Evolutionary conservation across 257 asterid genomes (phyloP), one percentile per base, ranked within the genome.

Genomic region (Solanum piurae): DNA sequence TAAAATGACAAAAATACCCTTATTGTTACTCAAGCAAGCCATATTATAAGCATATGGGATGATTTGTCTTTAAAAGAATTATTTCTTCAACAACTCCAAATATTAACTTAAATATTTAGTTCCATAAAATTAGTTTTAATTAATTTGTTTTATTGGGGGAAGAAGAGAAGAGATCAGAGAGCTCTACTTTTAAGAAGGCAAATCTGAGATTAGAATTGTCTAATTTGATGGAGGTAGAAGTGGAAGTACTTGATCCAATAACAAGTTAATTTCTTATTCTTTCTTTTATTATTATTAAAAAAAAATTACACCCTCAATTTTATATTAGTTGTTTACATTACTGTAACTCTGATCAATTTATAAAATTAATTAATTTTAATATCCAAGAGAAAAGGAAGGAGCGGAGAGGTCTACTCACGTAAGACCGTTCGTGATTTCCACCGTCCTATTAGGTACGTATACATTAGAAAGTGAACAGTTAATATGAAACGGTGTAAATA

Each of bases 401-500:
- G 4, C 0, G 1, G 4, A 18, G 9, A 52, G 0, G 62, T 52
- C 9, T 52, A 42, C 4, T 1, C 13, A 9, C 5, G 0, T 52
- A 6, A 55, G 9, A 55, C 1, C 3, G 4, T 55, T 55, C 0
- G 9, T 55, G 10, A 55, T 55, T 55, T 55, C 1, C 4, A 55
- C 4, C n/a, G 4, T 6, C 0, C n/a, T 18, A 18, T 55, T 52
- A 23, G 3, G 0, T 1, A 0, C 68, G 0, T 2, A 4, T 23
- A 23, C 0, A 23, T 23, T 0, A 62, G 11, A 4, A 62, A 10
- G 7, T 23, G 71, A 4, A 2, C 29, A 1, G 1, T 1, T 62
- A 62, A 74, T 21, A 37, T 62, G 0, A 62, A 9, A 23, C 7
- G 4, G 9, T 12, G 6, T 4, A 46, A 9, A 12, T 46, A 12